Evolutionary conservation across 2,329 filamentous ascomycete species (phyloP).

Genomic region (Ramularia collo-cygni): DNA sequence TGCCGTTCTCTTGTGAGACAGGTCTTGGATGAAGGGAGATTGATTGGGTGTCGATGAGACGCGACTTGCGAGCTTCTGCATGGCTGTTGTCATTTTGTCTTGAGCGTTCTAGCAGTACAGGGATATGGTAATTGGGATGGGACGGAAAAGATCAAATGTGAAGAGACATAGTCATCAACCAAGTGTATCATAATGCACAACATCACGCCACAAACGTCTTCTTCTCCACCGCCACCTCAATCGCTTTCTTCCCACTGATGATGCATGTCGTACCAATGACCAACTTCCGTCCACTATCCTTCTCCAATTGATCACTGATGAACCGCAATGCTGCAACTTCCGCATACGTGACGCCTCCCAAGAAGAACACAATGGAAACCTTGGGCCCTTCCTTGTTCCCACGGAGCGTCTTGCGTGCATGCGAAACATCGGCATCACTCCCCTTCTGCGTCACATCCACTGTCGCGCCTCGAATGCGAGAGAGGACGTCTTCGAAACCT

Average conservation of each 20-base stretch:
- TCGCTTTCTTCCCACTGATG: conserved; percentile 81
- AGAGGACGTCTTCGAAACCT: conserved; percentile 86
- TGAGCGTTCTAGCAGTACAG: too few species aligned
- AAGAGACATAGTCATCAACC: too few species aligned
- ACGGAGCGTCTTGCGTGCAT: conserved; percentile 70
- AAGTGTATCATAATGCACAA: too few species aligned
- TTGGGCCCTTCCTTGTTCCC: conserved; percentile 58
- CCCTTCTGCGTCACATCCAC: conserved; percentile 91
- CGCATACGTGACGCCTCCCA: conserved; percentile 94
- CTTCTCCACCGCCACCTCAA: conserved; percentile 54
- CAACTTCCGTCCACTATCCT: conserved; percentile 62
- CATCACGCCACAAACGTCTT: conserved; percentile 18
- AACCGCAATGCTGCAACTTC: conserved; percentile 93
- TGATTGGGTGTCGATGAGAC: too few species aligned
- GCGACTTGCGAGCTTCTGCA: too few species aligned
- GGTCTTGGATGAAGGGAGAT: too few species aligned
- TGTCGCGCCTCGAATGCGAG: conserved; percentile 77
- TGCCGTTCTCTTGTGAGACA: conserved; percentile 33
- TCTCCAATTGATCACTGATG: conserved; percentile 67
- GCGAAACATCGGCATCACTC: conserved; percentile 81
- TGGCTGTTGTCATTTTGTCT: too few species aligned
- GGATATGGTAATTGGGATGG: too few species aligned
- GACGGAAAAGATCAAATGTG: too few species aligned
- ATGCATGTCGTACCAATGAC: conserved; percentile 90
- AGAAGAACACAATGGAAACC: conserved; percentile 90